phyloP scores from a whole-genome alignment of 225 moss, liverwort and hornwort genomes.

The Ulota crispa region DNA sequence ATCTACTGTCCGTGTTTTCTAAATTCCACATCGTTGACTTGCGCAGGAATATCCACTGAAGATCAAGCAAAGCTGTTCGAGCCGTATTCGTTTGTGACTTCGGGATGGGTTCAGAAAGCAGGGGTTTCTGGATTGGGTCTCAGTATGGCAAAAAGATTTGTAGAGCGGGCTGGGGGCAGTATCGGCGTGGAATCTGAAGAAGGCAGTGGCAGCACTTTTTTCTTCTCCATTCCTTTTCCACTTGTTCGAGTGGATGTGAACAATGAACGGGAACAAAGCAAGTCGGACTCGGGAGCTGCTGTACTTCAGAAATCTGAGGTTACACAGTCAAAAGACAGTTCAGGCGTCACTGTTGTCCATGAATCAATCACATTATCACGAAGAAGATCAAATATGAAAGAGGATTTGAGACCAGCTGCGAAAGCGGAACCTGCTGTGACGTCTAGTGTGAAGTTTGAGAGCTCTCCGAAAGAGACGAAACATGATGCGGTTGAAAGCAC shows the following conservation, averaged over 20 bases:
- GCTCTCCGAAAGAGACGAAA: neutral
- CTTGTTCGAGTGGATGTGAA: constrained; percentile 38
- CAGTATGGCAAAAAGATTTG: constrained; percentile 75
- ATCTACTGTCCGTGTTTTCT: neutral
- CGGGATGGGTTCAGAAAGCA: constrained; percentile 72
- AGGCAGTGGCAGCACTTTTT: constrained; percentile 70
- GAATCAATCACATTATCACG: constrained; percentile 38
- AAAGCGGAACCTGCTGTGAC: constrained; percentile 17
- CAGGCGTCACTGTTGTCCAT: constrained; percentile 38
- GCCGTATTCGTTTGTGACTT: constrained; percentile 69
- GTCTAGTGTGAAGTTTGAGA: neutral
- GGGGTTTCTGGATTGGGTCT: constrained; percentile 77
- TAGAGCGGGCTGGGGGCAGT: constrained; percentile 71
- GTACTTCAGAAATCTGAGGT: constrained; percentile 50
- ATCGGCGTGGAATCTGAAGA: constrained; percentile 76
- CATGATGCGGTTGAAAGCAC: neutral
- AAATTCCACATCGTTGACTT: neutral
- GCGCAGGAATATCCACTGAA: constrained; percentile 58
- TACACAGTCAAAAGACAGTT: constrained; percentile 43
- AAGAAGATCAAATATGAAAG: constrained; percentile 34
- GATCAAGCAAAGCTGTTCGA: constrained; percentile 78
- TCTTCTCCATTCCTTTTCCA: constrained; percentile 74
- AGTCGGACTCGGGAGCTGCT: constrained; percentile 26
- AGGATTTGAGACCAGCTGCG: neutral
- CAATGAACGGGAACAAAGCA: constrained; percentile 37